Evolutionary conservation across 305 asterid genomes (phyloP).

Genomic region (Coffea humblotiana): DNA sequence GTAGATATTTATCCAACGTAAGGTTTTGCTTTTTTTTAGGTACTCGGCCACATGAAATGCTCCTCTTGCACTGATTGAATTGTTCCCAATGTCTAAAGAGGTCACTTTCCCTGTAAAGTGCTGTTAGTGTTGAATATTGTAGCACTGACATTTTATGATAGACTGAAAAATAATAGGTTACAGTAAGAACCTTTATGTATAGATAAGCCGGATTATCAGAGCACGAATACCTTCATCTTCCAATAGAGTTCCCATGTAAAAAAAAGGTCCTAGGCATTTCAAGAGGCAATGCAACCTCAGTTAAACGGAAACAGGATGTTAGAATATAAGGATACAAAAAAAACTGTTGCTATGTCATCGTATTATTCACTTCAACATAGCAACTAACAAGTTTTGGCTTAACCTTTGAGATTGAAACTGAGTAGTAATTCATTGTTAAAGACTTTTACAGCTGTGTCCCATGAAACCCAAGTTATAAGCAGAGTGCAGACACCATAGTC

Average conservation of each 20-base stretch:
- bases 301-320: neutral
- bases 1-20: slow-evolving; percentile 80
- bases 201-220: slow-evolving; percentile 71
- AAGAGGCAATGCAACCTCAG: neutral
- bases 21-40: slow-evolving; percentile 71
- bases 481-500: neutral
- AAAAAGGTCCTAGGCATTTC: slow-evolving; percentile 64
- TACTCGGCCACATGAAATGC: slow-evolving; percentile 86
- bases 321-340: neutral
- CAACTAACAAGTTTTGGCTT: neutral
- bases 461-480: neutral
- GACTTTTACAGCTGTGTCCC: neutral
- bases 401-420: slow-evolving; percentile 3
- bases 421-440: neutral
- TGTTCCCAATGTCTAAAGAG: slow-evolving; percentile 79
- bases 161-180: neutral
- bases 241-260: slow-evolving; percentile 89
- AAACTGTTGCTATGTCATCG: neutral
- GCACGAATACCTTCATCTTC: slow-evolving; percentile 92
- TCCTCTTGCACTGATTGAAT: slow-evolving; percentile 73
- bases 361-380: neutral
- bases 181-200: slow-evolving; percentile 61
- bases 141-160: neutral
- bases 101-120: slow-evolving; percentile 62
- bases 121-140: slow-evolving; percentile 4